Evolutionary conservation across 306 rosid species (phyloP), one percentile per base, ranked within the genome.

Genomic region (Corylus heterophylla): DNA sequence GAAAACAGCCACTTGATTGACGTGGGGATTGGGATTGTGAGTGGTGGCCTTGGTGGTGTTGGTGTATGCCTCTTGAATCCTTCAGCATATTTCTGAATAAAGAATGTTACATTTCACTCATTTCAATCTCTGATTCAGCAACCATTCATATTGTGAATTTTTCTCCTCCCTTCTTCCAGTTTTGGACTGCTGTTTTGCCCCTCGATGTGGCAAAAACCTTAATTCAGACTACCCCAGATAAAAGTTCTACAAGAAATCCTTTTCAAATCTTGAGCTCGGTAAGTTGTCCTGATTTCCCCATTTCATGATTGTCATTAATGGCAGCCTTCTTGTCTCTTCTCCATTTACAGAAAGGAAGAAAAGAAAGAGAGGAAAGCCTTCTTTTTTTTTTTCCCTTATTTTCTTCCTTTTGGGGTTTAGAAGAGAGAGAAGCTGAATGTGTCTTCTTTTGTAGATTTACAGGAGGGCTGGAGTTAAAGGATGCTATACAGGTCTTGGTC

Each of bases 131-230:
- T 51, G 74, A 68, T 67, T 78, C 31, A 71, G 12, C 72, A 78
- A 50, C 48, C 9, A 77, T 63, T 62, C 54, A 35, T 31, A 54
- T 13, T 45, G 74, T 56, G 14, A 66, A 56, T n/a, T 70, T 73
- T 73, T 37, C 51, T 76, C 13, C 12, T 44, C 83, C 78, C 39
- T 83, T 81, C 14, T 78, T 73, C 69, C 89, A 95, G 98, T 95
- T 86, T 79, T 95, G 99, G 99, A 85, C 87, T 87, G 93, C 87
- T 58, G 98, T 93, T 78, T 75, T 95, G 77, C 99, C 99, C 72
- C 85, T 95, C 84, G 99, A 95, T 69, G 96, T 95, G 80, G 98
- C 97, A 31, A 95, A 95, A 85, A 95, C 98, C 17, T 86, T 88
- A 84, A 93, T 93, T 78, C 99, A 95, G 89, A 95, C 99, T 71